These are phyloP conservation scores for Eucalyptus sp. DNA, from an alignment of 345 rosid genomes.

Conservation along the genomic window DNA sequence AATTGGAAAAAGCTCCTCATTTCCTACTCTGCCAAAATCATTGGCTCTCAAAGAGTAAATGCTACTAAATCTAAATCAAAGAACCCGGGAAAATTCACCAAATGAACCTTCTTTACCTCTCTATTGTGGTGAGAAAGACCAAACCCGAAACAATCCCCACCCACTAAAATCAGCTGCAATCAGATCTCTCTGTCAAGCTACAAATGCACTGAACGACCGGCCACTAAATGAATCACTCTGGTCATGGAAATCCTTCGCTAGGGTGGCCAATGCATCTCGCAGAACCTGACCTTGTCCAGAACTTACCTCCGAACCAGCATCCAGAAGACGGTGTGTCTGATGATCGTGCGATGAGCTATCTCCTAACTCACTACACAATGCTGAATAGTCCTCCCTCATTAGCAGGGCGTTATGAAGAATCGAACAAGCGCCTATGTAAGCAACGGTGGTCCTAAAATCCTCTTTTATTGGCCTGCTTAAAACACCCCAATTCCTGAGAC, in stretches of 20 bases:
- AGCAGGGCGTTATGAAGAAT: slow-evolving; percentile 55
- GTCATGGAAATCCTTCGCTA: slow-evolving; percentile 1
- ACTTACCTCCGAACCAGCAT: slow-evolving; percentile 1
- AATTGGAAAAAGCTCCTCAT: not conserved
- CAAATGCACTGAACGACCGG: not conserved
- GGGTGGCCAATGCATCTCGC: slow-evolving; percentile 29
- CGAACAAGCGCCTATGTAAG: slow-evolving; percentile 43
- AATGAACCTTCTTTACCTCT: not conserved
- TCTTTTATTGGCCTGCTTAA: slow-evolving; percentile 36
- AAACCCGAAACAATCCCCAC: not conserved
- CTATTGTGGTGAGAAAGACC: not conserved
- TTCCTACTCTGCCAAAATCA: not conserved
- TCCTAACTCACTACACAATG: slow-evolving; percentile 16
- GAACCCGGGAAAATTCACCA: not conserved
- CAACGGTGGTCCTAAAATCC: slow-evolving; percentile 39
- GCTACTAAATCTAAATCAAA: not conserved
- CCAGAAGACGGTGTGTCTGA: not conserved
- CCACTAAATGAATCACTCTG: not conserved
- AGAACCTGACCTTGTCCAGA: slow-evolving; percentile 10
- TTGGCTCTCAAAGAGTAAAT: not conserved
- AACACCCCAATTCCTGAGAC: slow-evolving; percentile 60
- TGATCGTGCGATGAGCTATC: slow-evolving; percentile 9
- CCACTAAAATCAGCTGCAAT: not conserved
- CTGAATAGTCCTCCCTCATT: slow-evolving; percentile 55
- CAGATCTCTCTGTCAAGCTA: not conserved